Conservation (phyloP, 1,284 basidiomycete genomes). For the Ustilago shanxiensis region DNA sequence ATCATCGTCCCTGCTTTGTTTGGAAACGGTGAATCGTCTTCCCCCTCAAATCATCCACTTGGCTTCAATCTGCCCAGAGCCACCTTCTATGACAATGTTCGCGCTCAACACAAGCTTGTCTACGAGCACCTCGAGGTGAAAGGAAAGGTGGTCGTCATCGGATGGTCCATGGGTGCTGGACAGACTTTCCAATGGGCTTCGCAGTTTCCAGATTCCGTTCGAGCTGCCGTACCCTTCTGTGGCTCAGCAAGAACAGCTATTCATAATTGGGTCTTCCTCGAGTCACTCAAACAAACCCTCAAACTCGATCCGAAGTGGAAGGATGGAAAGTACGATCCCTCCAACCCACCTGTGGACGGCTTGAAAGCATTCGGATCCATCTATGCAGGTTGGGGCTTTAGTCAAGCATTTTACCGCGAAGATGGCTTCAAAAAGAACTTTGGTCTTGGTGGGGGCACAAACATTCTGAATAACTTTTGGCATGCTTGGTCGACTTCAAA, state of each 20-base stretch:
- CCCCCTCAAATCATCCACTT: slow-evolving; percentile 49
- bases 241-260: slow-evolving; percentile 52
- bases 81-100: slow-evolving; percentile 53
- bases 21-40: slow-evolving; percentile 57
- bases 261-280: slow-evolving; percentile 58
- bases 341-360: slow-evolving; percentile 37
- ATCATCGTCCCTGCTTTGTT: slow-evolving; percentile 61
- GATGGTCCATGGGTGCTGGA: slow-evolving; percentile 56
- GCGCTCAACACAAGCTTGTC: slow-evolving; percentile 50
- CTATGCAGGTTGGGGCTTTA: slow-evolving; percentile 60
- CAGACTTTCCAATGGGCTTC: slow-evolving; percentile 57
- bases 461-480: slow-evolving; percentile 39
- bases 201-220: slow-evolving; percentile 49
- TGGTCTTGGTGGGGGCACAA: slow-evolving; percentile 22
- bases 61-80: slow-evolving; percentile 38
- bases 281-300: slow-evolving; percentile 37
- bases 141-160: slow-evolving; percentile 37
- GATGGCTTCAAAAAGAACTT: slow-evolving; percentile 43
- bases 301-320: slow-evolving; percentile 34
- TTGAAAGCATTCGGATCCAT: slow-evolving; percentile 54
- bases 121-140: slow-evolving; percentile 38
- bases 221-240: slow-evolving; percentile 51
- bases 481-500: slow-evolving; percentile 39
- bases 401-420: slow-evolving; percentile 54
- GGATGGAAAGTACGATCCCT: slow-evolving; percentile 28